Conservation (phyloP, 2,329 filamentous ascomycete genomes). For the Aureobasidium sp. region DNA sequence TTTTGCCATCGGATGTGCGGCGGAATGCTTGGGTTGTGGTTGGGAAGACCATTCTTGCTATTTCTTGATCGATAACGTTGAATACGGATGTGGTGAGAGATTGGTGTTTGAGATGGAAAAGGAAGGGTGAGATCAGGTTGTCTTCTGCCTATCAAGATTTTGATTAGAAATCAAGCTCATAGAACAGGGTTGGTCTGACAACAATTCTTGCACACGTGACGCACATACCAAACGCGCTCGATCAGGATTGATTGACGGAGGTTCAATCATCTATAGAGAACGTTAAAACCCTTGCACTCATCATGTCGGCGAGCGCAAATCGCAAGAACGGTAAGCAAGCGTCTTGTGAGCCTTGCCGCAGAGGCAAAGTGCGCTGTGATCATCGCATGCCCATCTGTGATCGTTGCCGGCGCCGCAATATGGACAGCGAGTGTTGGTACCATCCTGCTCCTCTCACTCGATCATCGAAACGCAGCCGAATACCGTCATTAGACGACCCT, state of each 20-base stretch:
- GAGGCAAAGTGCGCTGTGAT: conserved; percentile 17
- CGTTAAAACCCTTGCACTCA: not conserved
- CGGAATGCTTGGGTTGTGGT: conserved; percentile 24
- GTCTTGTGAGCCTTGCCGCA: conserved; percentile 18
- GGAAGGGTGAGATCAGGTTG: too few species aligned
- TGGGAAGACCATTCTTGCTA: not conserved
- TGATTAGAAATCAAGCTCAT: not conserved
- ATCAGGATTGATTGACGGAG: too few species aligned
- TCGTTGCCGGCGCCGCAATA: conserved; percentile 14
- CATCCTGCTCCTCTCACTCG: conserved; percentile 17
- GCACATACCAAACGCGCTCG: too few species aligned
- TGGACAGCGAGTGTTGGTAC: conserved; percentile 14
- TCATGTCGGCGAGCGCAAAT: conserved; percentile 1
- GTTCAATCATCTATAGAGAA: not conserved
- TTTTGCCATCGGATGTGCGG: conserved; percentile 24
- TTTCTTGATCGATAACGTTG: too few species aligned
- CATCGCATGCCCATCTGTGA: conserved; percentile 15
- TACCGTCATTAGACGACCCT: not conserved
- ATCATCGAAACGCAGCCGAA: not conserved
- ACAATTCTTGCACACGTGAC: not conserved
- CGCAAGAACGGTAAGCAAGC: conserved; percentile 17
- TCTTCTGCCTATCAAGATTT: too few species aligned
- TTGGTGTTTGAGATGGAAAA: too few species aligned
- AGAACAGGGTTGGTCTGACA: not conserved
- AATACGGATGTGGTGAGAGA: too few species aligned